phyloP scores from a whole-genome alignment of 306 rosid genomes.

The Prinsepia uniflora region DNA sequence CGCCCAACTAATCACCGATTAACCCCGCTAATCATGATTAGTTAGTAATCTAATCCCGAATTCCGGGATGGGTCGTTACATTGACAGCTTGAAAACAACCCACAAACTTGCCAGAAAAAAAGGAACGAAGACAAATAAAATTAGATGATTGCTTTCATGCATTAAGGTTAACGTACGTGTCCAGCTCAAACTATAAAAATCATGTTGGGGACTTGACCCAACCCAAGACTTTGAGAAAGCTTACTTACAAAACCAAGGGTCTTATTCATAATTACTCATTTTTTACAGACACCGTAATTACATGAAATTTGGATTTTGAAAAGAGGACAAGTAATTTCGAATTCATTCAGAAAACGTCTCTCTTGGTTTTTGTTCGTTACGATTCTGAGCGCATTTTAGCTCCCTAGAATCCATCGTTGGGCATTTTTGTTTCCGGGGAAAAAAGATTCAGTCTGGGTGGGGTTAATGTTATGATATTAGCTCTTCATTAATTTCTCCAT shows the following conservation, averaged over 20 bases:
- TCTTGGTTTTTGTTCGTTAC: not conserved
- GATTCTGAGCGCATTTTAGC: not conserved
- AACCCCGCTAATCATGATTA: too few relatives aligned
- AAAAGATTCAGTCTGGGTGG: not conserved
- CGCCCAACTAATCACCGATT: too few relatives aligned
- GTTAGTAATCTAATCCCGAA: too few relatives aligned
- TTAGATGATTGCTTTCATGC: not conserved
- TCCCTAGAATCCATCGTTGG: not conserved
- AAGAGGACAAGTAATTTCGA: not conserved
- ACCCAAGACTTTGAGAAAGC: not conserved
- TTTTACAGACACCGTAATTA: not conserved
- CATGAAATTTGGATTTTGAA: too few relatives aligned
- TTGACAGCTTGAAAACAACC: not conserved
- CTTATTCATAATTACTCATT: not conserved
- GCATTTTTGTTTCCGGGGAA: constrained; percentile 9
- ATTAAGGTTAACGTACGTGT: constrained; percentile 2
- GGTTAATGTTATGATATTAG: not conserved
- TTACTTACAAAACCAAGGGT: not conserved
- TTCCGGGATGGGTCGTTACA: too few relatives aligned
- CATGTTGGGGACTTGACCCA: not conserved
- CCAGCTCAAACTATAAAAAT: not conserved
- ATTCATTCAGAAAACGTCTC: not conserved
- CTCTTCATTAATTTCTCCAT: not conserved
- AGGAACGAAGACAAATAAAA: not conserved
- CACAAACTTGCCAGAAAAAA: not conserved